These are phyloP conservation scores for Fusarium humuli DNA, from an alignment of 2,329 filamentous ascomycete genomes.

Conservation along the genomic window DNA sequence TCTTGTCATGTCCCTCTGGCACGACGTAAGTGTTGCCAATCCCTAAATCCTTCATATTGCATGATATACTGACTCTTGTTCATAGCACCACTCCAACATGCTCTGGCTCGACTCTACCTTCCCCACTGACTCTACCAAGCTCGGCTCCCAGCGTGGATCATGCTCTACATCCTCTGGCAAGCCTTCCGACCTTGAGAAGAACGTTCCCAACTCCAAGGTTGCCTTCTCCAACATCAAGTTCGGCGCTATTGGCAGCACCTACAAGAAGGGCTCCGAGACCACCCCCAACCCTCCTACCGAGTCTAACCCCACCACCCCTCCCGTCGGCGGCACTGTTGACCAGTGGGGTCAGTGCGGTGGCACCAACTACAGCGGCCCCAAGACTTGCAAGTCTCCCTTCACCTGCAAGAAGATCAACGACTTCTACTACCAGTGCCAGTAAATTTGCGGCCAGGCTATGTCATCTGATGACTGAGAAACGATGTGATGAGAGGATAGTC, in stretches of 20 bases:
- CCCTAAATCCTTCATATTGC: neutral
- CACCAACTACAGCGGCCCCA: conserved; percentile 51
- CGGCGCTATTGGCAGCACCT: conserved; percentile 67
- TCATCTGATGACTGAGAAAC: neutral
- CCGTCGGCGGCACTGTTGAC: conserved; percentile 28
- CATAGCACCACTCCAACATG: conserved; percentile 71
- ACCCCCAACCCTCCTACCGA: conserved; percentile 23
- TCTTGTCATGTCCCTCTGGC: conserved; percentile 66
- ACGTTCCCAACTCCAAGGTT: conserved; percentile 62
- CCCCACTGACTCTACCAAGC: conserved; percentile 60
- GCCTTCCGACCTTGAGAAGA: conserved; percentile 57
- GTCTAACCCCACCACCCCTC: conserved; percentile 8
- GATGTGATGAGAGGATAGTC: neutral
- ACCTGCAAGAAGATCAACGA: conserved; percentile 55
- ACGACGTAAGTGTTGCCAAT: conserved; percentile 60
- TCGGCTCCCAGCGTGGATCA: conserved; percentile 65
- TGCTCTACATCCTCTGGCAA: conserved; percentile 64
- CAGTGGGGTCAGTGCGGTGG: conserved; percentile 56
- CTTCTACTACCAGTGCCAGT: conserved; percentile 58
- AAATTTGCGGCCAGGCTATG: conserved; percentile 15
- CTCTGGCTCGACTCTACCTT: conserved; percentile 79
- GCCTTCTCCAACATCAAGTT: conserved; percentile 70
- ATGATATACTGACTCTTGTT: conserved; percentile 14
- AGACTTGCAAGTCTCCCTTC: conserved; percentile 50
- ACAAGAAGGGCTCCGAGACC: conserved; percentile 10